phyloP scores from a whole-genome alignment of 202 grass and related monocot genomes.

The Dendrocalamus latiflorus region DNA sequence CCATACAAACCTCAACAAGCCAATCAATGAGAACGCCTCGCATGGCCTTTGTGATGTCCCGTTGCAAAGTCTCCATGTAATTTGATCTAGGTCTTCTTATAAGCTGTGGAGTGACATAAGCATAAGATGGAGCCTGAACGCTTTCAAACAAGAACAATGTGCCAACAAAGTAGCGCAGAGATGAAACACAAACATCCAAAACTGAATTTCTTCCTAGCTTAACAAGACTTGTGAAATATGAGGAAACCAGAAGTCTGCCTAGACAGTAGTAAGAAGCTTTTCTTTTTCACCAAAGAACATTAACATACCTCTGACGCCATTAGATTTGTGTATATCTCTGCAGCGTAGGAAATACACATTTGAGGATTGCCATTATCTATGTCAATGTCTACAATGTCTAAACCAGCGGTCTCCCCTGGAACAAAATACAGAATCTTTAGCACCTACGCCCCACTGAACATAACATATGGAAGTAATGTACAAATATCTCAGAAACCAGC shows the following conservation, averaged over 20 bases:
- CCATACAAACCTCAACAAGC: slow-evolving; percentile 80
- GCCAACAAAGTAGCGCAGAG: background rate
- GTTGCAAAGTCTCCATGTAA: slow-evolving; percentile 83
- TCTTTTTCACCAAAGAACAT: slow-evolving; percentile 27
- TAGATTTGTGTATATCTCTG: slow-evolving; percentile 71
- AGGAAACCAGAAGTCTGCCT: background rate
- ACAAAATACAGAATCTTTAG: slow-evolving; percentile 36
- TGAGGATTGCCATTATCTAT: slow-evolving; percentile 61
- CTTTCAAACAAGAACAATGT: slow-evolving; percentile 19
- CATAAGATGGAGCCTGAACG: slow-evolving; percentile 11
- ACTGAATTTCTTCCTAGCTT: slow-evolving; percentile 14
- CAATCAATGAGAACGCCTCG: slow-evolving; percentile 83
- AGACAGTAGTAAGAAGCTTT: slow-evolving; percentile 2
- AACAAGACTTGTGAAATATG: slow-evolving; percentile 10
- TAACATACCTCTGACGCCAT: slow-evolving; percentile 70
- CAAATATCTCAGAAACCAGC: slow-evolving; percentile 6
- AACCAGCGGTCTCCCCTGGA: slow-evolving; percentile 47
- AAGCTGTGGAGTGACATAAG: slow-evolving; percentile 48
- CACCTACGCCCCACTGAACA: background rate
- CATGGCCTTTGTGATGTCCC: slow-evolving; percentile 74
- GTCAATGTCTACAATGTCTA: slow-evolving; percentile 69
- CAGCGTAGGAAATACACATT: slow-evolving; percentile 70
- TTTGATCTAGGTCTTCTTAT: slow-evolving; percentile 65
- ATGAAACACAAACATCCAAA: slow-evolving; percentile 33
- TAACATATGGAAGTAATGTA: slow-evolving; percentile 9